Evolutionary conservation across 257 asterid genomes (phyloP), one percentile per base, ranked within the genome.

Genomic region (Solanum sparsipilum): DNA sequence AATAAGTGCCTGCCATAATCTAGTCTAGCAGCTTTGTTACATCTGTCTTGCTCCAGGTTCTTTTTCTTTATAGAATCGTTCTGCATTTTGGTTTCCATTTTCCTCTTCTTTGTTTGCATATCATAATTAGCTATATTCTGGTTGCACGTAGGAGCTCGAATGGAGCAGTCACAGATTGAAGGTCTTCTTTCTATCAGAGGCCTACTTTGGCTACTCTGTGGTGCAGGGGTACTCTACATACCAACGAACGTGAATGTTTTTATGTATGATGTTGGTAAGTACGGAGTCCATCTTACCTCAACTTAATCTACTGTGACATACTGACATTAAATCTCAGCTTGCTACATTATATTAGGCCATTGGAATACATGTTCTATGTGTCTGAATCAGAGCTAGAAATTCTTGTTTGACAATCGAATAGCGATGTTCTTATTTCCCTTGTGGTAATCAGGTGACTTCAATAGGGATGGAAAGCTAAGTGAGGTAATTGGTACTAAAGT

Each of bases 91-190:
- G 48, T 44, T 44, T 44, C 48, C 48, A 44, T 44, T 44, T 44
- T 44, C 16, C 48, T 44, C 48, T 44, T 44, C 48, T 44, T 44
- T 44, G 48, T 44, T 44, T 44, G 15, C 16, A 0, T 44, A 44
- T 44, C 48, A 44, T 44, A 44, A 44, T 11, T 44, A 44, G 48
- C 48, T 44, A 44, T 44, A 44, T 65, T 25, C 73, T 4, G 73
- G 73, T 65, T 65, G 73, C 73, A 65, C 34, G 48, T 70, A 93
- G 98, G 99, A 96, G 90, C 91, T 95, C 34, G 87, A 91, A 18
- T 95, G 98, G 97, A 93, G 89, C 13, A 92, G 95, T 21, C 91
- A 85, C 76, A 92, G 95, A 56, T 35, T 95, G 85, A 95, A 94
- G 95, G 96, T 87, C 91, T 93, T 68, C 96, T 93, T 67, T 67